Evolutionary conservation across 2,329 filamentous ascomycete genomes (phyloP).

Genomic region (Beauveria sp.): DNA sequence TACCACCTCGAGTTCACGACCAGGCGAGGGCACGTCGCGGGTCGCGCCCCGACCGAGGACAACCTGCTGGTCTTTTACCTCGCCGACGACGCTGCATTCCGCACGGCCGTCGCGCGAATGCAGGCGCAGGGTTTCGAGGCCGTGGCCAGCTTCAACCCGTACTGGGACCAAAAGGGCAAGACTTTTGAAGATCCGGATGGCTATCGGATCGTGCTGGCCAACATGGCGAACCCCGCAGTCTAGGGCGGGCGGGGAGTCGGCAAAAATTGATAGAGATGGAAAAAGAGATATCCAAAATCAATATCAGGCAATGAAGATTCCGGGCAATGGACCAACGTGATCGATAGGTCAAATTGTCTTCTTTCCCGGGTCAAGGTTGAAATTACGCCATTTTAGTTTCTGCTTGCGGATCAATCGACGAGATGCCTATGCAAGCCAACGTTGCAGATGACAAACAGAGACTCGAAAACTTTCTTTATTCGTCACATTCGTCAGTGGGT

Average conservation of each 20-base stretch:
- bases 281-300: too few species aligned
- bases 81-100: slow-evolving; percentile 22
- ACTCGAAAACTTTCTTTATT: not conserved
- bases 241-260: not conserved
- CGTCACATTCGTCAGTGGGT: not conserved
- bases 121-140: slow-evolving; percentile 24
- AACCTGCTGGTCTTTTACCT: slow-evolving; percentile 39
- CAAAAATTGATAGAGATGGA: not conserved
- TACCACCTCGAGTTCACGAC: slow-evolving; percentile 39
- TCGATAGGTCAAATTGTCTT: too few species aligned
- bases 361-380: not conserved
- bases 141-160: slow-evolving; percentile 34
- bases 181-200: slow-evolving; percentile 39
- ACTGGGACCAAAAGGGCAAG: slow-evolving; percentile 36
- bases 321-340: not conserved
- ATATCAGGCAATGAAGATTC: too few species aligned
- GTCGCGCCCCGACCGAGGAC: slow-evolving; percentile 32
- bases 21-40: slow-evolving; percentile 25
- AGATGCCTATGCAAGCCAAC: not conserved
- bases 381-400: not conserved
- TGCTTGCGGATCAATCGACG: not conserved
- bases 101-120: slow-evolving; percentile 26
- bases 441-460: not conserved
- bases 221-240: slow-evolving; percentile 16
- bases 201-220: slow-evolving; percentile 34